Conservation (phyloP, 345 rosid species). For the Citrus cavaleriei region DNA sequence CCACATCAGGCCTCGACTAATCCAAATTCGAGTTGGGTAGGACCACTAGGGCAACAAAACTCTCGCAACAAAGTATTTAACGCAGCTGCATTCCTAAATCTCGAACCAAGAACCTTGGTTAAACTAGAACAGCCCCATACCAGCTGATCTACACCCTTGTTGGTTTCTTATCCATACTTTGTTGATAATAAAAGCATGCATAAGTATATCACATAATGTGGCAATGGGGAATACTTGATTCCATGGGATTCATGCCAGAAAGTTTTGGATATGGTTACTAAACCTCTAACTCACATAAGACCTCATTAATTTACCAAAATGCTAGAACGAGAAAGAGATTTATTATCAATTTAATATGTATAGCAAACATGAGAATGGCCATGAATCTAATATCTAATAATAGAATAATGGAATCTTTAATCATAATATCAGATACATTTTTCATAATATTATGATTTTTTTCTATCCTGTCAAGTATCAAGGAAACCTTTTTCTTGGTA, state of each 20-base stretch:
- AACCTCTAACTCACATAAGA: neutral
- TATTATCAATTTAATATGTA: neutral
- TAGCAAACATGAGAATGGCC: neutral
- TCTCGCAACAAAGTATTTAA: no score
- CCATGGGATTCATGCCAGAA: neutral
- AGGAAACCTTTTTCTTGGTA: slow-evolving; percentile 24
- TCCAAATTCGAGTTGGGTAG: rapidly evolving
- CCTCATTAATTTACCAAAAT: neutral
- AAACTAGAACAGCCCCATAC: rapidly evolving
- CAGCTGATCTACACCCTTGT: no score
- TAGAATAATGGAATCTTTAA: slow-evolving; percentile 3
- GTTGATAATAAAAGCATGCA: neutral
- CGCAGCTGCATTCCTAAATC: rapidly evolving
- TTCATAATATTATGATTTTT: neutral
- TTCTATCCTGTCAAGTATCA: slow-evolving; percentile 8
- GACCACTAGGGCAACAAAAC: rapidly evolving
- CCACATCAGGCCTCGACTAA: rapidly evolving
- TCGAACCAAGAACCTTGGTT: no score
- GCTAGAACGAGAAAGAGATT: neutral
- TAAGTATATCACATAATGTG: neutral
- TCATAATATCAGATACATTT: neutral
- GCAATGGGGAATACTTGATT: neutral
- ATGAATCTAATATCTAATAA: neutral
- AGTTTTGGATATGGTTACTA: neutral
- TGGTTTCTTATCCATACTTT: neutral